Evolutionary conservation across 2,329 filamentous ascomycete genomes (phyloP), one percentile per base, ranked within the genome.

Genomic region (Emmonsiellopsis sp.): DNA sequence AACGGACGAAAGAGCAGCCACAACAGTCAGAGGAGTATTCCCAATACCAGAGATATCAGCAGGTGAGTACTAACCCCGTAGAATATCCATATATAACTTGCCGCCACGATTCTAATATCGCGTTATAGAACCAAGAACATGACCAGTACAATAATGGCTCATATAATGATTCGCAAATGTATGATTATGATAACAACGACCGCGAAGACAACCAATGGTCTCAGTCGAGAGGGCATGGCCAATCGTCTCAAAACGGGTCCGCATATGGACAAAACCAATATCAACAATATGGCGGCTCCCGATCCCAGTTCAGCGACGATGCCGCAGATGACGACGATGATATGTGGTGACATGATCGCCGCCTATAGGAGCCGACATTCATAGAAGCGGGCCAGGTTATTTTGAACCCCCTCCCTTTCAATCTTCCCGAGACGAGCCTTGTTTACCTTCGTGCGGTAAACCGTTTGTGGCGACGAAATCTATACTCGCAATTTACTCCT

Each of bases 81-180:
- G 20, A 26, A 31, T 51, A 15, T 30, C 16, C 20, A 32, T 44
- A 34, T 50, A 38, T 20, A 20, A 8, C 34, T 34, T 32, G 26
- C 11, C 8, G 26, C 32, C 15, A 31, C 11, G 35, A 15, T 50
- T 47, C 55, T 58, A 48, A 59, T 49, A 54, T 53, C 11, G 20
- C 32, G 5, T 50, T 54, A 48, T 42, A 61, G 58, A 58, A 59
- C 46, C 58, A 62, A 50, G 58, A 60, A 26, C 60, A 67, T 46
- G 65, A 72, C 50, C 67, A 72, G 50, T 69, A 72, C 49, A 64
- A 62, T 43, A 73, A 76, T 53, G 69, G 65, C 54, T 67, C 69
- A 44, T 71, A 79, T 54, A 76, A 76, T 51, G 76, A 78, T 53
- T 71, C 74, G 52, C 73, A 77, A 57, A 75, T 73, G 62, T 79